Evolutionary conservation across 2,329 filamentous ascomycete species (phyloP).

Genomic region (Diaporthe capsici): DNA sequence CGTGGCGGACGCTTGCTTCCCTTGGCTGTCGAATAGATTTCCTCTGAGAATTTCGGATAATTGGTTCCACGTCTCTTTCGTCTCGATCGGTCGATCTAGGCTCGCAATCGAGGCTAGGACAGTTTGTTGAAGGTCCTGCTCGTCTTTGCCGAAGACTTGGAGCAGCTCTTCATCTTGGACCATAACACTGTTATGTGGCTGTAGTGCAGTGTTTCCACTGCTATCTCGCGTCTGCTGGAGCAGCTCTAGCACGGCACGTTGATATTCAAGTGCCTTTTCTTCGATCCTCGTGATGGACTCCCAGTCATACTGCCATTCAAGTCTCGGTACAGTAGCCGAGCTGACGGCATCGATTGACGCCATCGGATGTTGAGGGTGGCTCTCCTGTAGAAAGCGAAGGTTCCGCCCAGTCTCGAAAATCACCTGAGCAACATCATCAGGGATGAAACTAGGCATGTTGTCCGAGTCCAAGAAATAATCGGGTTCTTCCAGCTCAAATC

Average conservation of each 20-base stretch:
- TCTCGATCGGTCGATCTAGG: constrained; percentile 55
- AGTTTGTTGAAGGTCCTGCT: constrained; percentile 54
- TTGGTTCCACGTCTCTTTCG: constrained; percentile 49
- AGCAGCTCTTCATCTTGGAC: not conserved
- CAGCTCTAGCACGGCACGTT: constrained; percentile 56
- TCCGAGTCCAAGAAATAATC: constrained; percentile 75
- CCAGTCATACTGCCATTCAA: constrained; percentile 82
- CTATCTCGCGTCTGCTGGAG: constrained; percentile 45
- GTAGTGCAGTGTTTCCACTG: not conserved
- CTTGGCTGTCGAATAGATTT: constrained; percentile 52
- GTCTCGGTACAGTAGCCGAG: constrained; percentile 65
- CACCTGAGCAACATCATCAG: constrained; percentile 75
- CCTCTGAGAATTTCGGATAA: constrained; percentile 58
- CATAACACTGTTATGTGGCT: no score
- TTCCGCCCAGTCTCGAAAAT: constrained; percentile 88
- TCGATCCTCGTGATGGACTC: constrained; percentile 76
- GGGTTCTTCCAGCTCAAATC: constrained; percentile 67
- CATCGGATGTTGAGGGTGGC: constrained; percentile 80
- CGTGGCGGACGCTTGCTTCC: constrained; percentile 17
- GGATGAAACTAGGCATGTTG: constrained; percentile 80
- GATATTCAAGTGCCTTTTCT: constrained; percentile 68
- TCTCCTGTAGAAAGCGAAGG: constrained; percentile 77
- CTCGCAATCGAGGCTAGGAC: constrained; percentile 66
- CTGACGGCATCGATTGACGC: constrained; percentile 60
- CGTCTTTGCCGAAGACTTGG: constrained; percentile 14